Base-by-base conservation (phyloP, 73 alveolate genomes). In the Uronychia setigera region DNA sequence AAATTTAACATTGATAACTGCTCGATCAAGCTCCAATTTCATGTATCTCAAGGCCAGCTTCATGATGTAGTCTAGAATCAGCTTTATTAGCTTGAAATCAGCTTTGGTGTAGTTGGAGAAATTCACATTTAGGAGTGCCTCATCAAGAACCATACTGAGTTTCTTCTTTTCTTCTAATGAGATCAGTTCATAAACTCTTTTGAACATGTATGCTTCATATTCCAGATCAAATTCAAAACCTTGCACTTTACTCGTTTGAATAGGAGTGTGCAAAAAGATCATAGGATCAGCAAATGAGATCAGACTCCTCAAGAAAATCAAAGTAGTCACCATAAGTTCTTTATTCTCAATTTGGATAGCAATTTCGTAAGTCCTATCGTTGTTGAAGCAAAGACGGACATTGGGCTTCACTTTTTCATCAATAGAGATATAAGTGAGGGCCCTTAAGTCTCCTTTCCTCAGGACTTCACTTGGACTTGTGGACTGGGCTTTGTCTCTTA, bases 161-260 rank as follows among this genome's bases (percentile, higher is more conserved):
- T 58, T 80, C 13, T 26, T 9, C 29, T 57, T 57, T 28, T 80
- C 59, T 9, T 35, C 33, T 25, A 27, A 30, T 0, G 29, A 30
- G 58, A 35, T 58, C 1, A 80, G 32, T 30, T 26, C 32, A 58
- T 27, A 26, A 34, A 80, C 32, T 58, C 58, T 33, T 57, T 58
- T 80, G n/a, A 80, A 34, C 33, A 80, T 80, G 28, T 35, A 33
- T 0, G 59, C 59, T 80, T 80, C 86, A 35, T 80, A 80, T 9
- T 80, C 86, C 19, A 19, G 5, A 19, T 46, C 67, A 46, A 19
- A 5, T 46, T 46, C 67, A 19, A 46, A 46, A 19, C 67, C 67
- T 11, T 11, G 5, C n/a, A 46, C 19, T 46, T 19, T 11, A 19
- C 19, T 46, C n/a, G n/a, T 46, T 19, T 11, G 5, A 19, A 11